Evolutionary conservation across 164 flowering plant genomes (phyloP).

Genomic region (Dillenia suffruticosa): DNA sequence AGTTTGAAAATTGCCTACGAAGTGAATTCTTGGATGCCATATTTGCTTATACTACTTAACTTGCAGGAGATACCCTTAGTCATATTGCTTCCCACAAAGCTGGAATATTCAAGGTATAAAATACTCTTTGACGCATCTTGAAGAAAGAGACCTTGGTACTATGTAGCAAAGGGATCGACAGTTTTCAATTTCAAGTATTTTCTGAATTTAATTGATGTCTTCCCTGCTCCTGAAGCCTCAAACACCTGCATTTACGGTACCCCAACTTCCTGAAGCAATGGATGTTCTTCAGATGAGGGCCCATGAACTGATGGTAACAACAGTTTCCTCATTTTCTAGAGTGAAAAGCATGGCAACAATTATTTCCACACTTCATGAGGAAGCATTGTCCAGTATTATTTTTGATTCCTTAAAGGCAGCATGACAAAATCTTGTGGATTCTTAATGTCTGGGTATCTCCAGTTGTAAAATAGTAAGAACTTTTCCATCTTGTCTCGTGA

Average conservation of each 20-base stretch:
- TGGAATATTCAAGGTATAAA: slow-evolving; percentile 85
- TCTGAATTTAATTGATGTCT: slow-evolving; percentile 46
- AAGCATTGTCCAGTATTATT: not conserved
- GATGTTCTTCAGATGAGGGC: slow-evolving; percentile 59
- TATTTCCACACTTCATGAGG: not conserved
- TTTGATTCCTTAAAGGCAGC: not conserved
- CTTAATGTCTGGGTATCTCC: too few relatives aligned
- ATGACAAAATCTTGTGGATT: too few relatives aligned
- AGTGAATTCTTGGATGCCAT: too few relatives aligned
- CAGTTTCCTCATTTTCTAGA: slow-evolving; percentile 1
- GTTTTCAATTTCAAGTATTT: slow-evolving; percentile 37
- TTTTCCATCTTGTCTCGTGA: too few relatives aligned
- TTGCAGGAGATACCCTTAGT: slow-evolving; percentile 78
- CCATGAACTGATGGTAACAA: slow-evolving; percentile 42
- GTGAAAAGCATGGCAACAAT: not conserved
- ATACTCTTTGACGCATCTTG: not conserved
- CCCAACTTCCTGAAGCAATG: slow-evolving; percentile 87
- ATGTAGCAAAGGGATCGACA: slow-evolving; percentile 12
- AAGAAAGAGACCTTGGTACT: slow-evolving; percentile 1
- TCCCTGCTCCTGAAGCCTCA: slow-evolving; percentile 63
- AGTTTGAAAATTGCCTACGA: not conserved
- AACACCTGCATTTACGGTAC: slow-evolving; percentile 76
- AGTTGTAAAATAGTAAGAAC: too few relatives aligned
- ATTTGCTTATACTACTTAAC: too few relatives aligned
- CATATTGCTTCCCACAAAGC: slow-evolving; percentile 85